Percentiles rank a stretch among this genome's conserved stretches.
These are phyloP conservation scores for Tricholoma sp. DNA, from an alignment of 768 basidiomycete genomes.

Conservation along the genomic window DNA sequence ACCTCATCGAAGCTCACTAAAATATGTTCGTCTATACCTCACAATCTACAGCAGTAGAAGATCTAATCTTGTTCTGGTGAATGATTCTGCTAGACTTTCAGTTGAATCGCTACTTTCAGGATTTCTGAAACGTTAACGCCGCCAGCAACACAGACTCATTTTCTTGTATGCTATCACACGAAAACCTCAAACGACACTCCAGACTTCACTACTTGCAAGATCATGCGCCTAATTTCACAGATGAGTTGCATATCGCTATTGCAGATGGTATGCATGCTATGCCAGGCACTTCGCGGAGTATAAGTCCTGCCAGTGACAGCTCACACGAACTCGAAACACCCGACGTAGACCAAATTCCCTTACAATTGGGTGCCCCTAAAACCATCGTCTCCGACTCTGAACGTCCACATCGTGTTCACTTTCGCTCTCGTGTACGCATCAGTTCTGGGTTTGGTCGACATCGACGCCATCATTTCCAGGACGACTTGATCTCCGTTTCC, in stretches of 20 bases:
- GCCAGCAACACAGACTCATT: constrained; percentile 2
- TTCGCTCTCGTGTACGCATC: constrained; percentile 74
- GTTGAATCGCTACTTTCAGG: background rate
- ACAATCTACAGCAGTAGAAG: background rate
- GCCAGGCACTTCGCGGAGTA: constrained; percentile 6
- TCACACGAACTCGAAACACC: constrained; percentile 17
- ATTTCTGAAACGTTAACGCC: constrained; percentile 1
- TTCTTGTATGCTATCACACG: constrained; percentile 10
- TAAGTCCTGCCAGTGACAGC: constrained; percentile 12
- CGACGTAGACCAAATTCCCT: background rate
- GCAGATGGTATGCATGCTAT: background rate
- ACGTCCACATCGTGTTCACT: constrained; percentile 43
- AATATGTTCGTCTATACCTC: constrained; percentile 6
- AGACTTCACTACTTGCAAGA: constrained; percentile 8
- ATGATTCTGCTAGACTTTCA: background rate
- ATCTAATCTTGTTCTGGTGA: background rate
- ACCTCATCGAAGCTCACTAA: background rate
- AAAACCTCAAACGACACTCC: constrained; percentile 12
- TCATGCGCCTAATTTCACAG: background rate
- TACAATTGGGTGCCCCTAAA: background rate
- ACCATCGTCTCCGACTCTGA: constrained; percentile 7
- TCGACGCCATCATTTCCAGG: constrained; percentile 21
- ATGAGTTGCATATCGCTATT: constrained; percentile 1
- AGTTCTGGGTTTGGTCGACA: constrained; percentile 59
- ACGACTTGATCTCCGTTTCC: constrained; percentile 15